A percentile compares a stretch with the other conserved stretches of the same genome.
phyloP scores from a whole-genome alignment of 768 basidiomycete species.

The Termitomyces heimii region DNA sequence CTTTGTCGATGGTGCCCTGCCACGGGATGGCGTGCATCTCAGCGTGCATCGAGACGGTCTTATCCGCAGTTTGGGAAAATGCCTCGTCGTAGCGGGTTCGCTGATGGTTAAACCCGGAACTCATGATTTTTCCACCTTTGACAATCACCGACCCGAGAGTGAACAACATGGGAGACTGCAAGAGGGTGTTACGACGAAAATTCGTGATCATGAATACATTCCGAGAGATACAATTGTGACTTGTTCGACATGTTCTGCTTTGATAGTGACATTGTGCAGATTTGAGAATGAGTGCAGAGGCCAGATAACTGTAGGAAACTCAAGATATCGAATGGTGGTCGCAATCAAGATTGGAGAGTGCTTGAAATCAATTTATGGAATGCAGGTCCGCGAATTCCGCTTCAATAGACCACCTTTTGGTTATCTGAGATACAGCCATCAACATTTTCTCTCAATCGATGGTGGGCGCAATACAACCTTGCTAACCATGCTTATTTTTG shows the following conservation, averaged over 20 bases:
- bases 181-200: not conserved
- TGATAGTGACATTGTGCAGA: not conserved
- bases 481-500: not conserved
- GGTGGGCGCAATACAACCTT: not conserved
- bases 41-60: conserved; percentile 44
- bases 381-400: too few species aligned
- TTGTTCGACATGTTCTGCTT: conserved; percentile 1
- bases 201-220: not conserved
- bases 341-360: not conserved
- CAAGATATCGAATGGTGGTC: not conserved
- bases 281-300: not conserved
- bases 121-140: conserved; percentile 52
- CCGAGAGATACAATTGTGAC: conserved; percentile 1
- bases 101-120: conserved; percentile 48
- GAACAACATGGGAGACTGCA: conserved; percentile 7
- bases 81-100: conserved; percentile 47
- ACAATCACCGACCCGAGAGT: conserved; percentile 19
- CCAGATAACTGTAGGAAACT: not conserved
- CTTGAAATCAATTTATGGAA: too few species aligned
- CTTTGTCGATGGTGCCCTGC: conserved; percentile 46
- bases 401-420: not conserved
- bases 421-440: not conserved
- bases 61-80: conserved; percentile 27
- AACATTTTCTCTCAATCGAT: not conserved
- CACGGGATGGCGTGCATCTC: conserved; percentile 55